Evolutionary conservation across 1,284 basidiomycete species (phyloP).

Genomic region (Cystobasidium sp.): DNA sequence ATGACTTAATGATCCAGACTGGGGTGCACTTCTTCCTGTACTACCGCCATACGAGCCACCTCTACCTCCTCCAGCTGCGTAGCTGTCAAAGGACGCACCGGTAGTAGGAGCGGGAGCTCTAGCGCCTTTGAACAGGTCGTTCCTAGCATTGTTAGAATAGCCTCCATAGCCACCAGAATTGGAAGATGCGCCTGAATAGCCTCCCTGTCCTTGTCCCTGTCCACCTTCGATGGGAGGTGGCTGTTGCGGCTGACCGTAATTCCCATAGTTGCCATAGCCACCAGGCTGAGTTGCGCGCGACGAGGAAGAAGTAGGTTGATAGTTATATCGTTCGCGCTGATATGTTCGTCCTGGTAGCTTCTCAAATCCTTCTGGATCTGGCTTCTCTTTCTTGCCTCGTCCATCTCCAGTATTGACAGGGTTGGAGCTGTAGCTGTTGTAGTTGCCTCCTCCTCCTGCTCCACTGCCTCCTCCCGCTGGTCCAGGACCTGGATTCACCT

Average conservation of each 20-base stretch:
- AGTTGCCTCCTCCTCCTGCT: not conserved
- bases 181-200: not conserved
- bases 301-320: conserved; percentile 21
- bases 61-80: not conserved
- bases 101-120: conserved; percentile 32
- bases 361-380: conserved; percentile 31
- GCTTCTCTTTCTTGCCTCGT: conserved; percentile 44
- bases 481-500: conserved; percentile 34
- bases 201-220: not conserved
- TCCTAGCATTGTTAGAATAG: conserved; percentile 18
- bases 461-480: conserved; percentile 1
- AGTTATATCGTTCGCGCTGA: conserved; percentile 32
- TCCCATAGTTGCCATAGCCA: conserved; percentile 42
- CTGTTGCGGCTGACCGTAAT: conserved; percentile 26
- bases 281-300: conserved; percentile 1
- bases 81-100: conserved; percentile 33
- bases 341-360: conserved; percentile 27
- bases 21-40: not conserved
- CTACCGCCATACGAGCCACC: conserved; percentile 3
- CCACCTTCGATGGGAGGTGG: conserved; percentile 6
- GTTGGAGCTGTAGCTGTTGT: not conserved
- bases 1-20: conserved; percentile 2
- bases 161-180: conserved; percentile 24
- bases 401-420: conserved; percentile 29
- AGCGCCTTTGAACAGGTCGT: conserved; percentile 39